Conservation (phyloP, 768 basidiomycete species). For the Hypsizygus marmoreus region DNA sequence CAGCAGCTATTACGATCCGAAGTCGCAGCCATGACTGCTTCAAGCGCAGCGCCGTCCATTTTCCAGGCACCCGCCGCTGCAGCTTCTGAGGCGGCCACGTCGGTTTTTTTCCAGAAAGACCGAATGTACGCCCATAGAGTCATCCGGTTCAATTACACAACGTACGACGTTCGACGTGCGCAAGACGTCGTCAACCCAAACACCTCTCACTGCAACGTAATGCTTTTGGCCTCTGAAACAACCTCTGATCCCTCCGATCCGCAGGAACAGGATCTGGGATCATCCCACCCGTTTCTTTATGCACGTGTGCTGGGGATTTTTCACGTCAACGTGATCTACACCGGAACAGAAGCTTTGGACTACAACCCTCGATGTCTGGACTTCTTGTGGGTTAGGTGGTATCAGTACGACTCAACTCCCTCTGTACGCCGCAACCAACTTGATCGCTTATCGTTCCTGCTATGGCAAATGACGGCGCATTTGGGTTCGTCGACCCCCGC, state of each 20-base stretch:
- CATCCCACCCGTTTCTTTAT: conserved; percentile 30
- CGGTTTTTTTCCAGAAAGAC: no score
- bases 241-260: neutral
- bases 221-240: conserved; percentile 18
- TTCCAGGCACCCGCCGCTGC: conserved; percentile 15
- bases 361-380: conserved; percentile 19
- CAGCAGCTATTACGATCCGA: neutral
- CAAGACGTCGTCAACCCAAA: conserved; percentile 28
- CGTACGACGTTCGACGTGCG: conserved; percentile 44
- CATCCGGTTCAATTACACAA: conserved; percentile 40
- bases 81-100: no score
- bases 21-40: neutral
- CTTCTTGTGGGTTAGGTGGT: conserved; percentile 34
- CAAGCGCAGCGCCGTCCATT: conserved; percentile 7
- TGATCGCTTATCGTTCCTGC: no score
- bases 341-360: neutral
- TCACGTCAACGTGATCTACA: conserved; percentile 25
- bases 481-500: no score
- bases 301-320: conserved; percentile 25
- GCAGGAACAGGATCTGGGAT: neutral
- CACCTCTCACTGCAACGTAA: conserved; percentile 29
- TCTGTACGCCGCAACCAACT: no score
- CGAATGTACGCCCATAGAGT: conserved; percentile 28
- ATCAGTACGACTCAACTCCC: conserved; percentile 9
- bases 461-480: no score